A percentile compares a stretch with the other conserved stretches of the same genome.
Evolutionary conservation across 805 yeast genomes (phyloP).

Genomic region (Starmerella vaccinii): DNA sequence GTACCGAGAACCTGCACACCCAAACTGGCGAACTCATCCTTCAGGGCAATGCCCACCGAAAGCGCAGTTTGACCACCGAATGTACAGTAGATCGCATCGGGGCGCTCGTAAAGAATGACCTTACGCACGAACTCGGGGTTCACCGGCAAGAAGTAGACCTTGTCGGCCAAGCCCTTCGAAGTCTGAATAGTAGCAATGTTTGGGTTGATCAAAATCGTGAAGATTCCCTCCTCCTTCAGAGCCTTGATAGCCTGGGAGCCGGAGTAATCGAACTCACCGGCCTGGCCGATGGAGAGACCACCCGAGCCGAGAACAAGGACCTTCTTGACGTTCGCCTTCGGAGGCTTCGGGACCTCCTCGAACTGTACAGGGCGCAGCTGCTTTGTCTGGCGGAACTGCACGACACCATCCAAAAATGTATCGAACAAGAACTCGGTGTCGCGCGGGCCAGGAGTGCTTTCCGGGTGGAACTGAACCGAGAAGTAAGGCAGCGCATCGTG

Average conservation of each 20-base stretch:
- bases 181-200: conserved; percentile 98
- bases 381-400: conserved; percentile 39
- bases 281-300: conserved; percentile 97
- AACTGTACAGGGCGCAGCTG: conserved; percentile 62
- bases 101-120: conserved; percentile 87
- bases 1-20: conserved; percentile 97
- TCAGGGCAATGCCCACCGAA: conserved; percentile 87
- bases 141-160: conserved; percentile 96
- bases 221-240: conserved; percentile 92
- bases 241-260: conserved; percentile 99
- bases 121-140: conserved; percentile 93
- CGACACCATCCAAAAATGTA: conserved; percentile 74
- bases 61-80: conserved; percentile 99
- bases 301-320: conserved; percentile 94
- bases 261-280: conserved; percentile 98
- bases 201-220: conserved; percentile 91
- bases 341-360: conserved; percentile 40
- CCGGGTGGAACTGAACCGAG: conserved; percentile 69
- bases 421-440: conserved; percentile 97
- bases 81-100: conserved; percentile 93
- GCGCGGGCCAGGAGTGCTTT: conserved; percentile 98
- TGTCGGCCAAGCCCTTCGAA: conserved; percentile 94
- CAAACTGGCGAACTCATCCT: conserved; percentile 83
- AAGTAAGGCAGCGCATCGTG: conserved; percentile 81
- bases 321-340: conserved; percentile 64